Conservation (phyloP, 768 basidiomycete genomes). For the Amanita exitialis region DNA sequence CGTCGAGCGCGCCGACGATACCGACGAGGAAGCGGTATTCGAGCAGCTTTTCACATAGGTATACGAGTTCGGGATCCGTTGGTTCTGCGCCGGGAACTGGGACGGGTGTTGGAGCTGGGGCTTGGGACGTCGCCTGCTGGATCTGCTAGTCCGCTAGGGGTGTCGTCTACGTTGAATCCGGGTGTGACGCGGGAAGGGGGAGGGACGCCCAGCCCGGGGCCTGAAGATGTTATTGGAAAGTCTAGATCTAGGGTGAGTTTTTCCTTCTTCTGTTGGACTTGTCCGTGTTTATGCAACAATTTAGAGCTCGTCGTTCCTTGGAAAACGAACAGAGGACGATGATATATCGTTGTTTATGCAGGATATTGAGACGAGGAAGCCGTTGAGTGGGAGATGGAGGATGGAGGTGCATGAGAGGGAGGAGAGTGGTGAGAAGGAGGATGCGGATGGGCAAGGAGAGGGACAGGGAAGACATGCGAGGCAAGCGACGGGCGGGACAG, state of each 20-base stretch:
- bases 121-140: neutral
- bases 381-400: constrained; percentile 36
- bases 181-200: neutral
- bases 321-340: constrained; percentile 54
- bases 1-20: constrained; percentile 1
- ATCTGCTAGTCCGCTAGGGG: constrained; percentile 7
- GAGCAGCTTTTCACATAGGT: constrained; percentile 71
- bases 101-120: constrained; percentile 14
- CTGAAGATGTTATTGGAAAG: neutral
- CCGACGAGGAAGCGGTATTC: constrained; percentile 55
- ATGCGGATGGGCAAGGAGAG: constrained; percentile 1
- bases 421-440: constrained; percentile 7
- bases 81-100: constrained; percentile 18
- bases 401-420: constrained; percentile 10
- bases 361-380: constrained; percentile 64
- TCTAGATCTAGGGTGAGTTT: constrained; percentile 2
- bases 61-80: constrained; percentile 26
- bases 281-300: constrained; percentile 14
- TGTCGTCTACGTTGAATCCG: constrained; percentile 4
- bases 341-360: constrained; percentile 73
- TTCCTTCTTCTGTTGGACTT: constrained; percentile 5
- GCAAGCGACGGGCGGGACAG: constrained; percentile 3
- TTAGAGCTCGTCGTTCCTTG: constrained; percentile 26
- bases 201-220: neutral
- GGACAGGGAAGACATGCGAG: constrained; percentile 6